phyloP scores from a whole-genome alignment of 257 asterid genomes.

The Cruciata laevipes region DNA sequence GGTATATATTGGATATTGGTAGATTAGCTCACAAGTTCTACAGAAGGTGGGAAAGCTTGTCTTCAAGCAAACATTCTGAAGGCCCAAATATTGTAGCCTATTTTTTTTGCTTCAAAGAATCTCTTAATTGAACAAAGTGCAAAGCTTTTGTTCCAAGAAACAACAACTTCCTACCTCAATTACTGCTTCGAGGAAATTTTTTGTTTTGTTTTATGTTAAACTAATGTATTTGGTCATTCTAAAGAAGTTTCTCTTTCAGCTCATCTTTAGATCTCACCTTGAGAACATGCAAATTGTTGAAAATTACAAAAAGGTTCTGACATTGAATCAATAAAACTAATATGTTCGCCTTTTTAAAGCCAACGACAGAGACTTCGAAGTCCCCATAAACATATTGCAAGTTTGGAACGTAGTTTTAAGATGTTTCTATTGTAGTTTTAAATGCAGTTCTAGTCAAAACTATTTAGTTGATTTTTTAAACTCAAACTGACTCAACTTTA shows the following conservation, averaged over 20 bases:
- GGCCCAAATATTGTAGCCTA: neutral
- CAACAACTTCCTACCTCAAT: neutral
- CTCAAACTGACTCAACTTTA: too few relatives aligned
- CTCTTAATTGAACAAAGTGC: neutral
- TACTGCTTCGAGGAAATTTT: neutral
- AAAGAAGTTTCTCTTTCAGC: slow-evolving; percentile 45
- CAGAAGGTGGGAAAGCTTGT: neutral
- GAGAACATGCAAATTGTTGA: slow-evolving; percentile 36
- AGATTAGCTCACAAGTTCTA: too few relatives aligned
- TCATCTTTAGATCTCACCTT: slow-evolving; percentile 41
- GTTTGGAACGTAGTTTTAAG: neutral
- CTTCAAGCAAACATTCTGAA: neutral
- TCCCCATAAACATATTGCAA: slow-evolving; percentile 6
- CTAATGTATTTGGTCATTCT: slow-evolving; percentile 20
- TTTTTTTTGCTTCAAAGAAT: neutral
- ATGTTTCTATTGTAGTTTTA: neutral
- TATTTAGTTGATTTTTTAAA: too few relatives aligned
- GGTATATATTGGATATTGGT: too few relatives aligned
- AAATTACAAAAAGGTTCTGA: slow-evolving; percentile 20
- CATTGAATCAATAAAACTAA: slow-evolving; percentile 28
- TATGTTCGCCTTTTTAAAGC: slow-evolving; percentile 15
- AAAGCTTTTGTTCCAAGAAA: slow-evolving; percentile 10
- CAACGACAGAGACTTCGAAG: slow-evolving; percentile 17
- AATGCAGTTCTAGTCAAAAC: too few relatives aligned
- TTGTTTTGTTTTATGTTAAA: neutral